phyloP scores from a whole-genome alignment of 129 eudicot genomes.

The Artemisia argyi region DNA sequence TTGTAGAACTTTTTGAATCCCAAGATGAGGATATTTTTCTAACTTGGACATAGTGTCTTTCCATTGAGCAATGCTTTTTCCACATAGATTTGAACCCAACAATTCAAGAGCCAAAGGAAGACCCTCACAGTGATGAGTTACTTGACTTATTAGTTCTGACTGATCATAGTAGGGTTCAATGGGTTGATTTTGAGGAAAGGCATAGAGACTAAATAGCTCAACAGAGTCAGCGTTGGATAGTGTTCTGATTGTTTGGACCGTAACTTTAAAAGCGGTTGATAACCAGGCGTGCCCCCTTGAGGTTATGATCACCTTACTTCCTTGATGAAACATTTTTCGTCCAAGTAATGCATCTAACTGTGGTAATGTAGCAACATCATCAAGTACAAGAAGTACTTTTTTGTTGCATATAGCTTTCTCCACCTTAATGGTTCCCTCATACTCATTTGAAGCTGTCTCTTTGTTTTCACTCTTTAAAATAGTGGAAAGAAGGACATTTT shows the following conservation, averaged over 20 bases:
- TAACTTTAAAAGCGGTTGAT: background rate
- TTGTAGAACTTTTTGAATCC: too few species aligned
- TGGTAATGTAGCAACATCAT: background rate
- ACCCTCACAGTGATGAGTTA: too few species aligned
- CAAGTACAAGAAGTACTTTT: background rate
- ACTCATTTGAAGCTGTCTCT: background rate
- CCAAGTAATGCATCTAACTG: constrained; percentile 1
- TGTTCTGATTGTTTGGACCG: background rate
- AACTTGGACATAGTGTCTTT: too few species aligned
- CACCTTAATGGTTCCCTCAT: constrained; percentile 7
- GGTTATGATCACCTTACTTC: constrained; percentile 24
- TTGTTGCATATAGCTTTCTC: background rate
- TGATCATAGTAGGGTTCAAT: background rate
- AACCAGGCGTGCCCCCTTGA: too few species aligned
- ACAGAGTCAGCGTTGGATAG: constrained; percentile 9
- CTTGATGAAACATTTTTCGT: background rate
- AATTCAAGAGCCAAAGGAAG: too few species aligned
- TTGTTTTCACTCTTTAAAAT: background rate
- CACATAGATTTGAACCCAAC: too few species aligned
- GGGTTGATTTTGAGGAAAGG: constrained; percentile 25
- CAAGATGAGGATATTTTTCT: too few species aligned
- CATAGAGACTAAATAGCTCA: constrained; percentile 33
- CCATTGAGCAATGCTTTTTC: too few species aligned
- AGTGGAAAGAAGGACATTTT: constrained; percentile 29
- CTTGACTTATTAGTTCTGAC: background rate